A percentile compares a stretch with the other conserved stretches of the same genome.
Evolutionary conservation across 2,329 filamentous ascomycete species (phyloP).

Genomic region (Graphiopsis chlorocephala): DNA sequence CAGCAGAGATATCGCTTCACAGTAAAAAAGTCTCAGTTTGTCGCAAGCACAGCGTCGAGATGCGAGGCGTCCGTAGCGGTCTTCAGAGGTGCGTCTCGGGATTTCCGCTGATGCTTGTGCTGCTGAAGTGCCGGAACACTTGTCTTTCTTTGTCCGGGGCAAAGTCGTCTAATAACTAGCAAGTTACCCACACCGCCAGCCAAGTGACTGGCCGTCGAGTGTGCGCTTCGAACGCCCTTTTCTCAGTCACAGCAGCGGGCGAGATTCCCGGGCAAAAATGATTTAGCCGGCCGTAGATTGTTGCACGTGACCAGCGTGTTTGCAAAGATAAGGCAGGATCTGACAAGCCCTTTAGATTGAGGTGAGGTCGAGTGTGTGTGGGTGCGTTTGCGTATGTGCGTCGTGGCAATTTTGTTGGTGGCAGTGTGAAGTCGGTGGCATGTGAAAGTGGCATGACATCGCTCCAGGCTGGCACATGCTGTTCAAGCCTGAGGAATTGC

Average conservation of each 20-base stretch:
- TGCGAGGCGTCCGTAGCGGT: background rate
- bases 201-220: background rate
- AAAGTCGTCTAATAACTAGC: background rate
- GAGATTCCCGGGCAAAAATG: background rate
- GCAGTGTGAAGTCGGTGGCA: constrained; percentile 3
- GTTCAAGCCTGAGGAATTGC: background rate
- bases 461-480: constrained; percentile 1
- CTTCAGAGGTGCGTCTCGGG: constrained; percentile 7
- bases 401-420: constrained; percentile 1
- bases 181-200: background rate
- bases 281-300: background rate
- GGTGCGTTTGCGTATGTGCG: background rate
- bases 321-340: background rate
- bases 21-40: background rate
- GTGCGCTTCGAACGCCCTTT: background rate
- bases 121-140: constrained; percentile 1
- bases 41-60: background rate
- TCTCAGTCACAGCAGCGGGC: background rate
- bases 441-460: constrained; percentile 14
- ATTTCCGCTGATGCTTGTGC: background rate
- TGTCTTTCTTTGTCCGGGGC: constrained; percentile 3
- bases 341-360: background rate
- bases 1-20: background rate
- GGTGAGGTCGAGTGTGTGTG: background rate
- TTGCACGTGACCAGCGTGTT: background rate